These are phyloP conservation scores for Saprolegnia diclina DNA, from an alignment of 352 stramenopile genomes.

Conservation along the genomic window DNA sequence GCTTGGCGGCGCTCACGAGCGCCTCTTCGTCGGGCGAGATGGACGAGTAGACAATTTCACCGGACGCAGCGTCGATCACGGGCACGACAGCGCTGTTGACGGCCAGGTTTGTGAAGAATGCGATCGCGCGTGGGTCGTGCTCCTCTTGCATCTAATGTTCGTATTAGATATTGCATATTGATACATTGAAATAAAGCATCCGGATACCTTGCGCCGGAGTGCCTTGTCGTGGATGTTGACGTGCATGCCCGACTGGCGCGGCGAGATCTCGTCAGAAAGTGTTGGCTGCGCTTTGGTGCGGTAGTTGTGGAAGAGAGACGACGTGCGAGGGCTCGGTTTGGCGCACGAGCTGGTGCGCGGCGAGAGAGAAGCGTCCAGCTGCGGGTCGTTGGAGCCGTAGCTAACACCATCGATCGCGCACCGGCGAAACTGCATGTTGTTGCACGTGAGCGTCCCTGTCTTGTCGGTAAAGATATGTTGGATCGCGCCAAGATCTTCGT, in stretches of 20 bases:
- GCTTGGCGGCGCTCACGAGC: slow-evolving; percentile 47
- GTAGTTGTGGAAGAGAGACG: neutral
- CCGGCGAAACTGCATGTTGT: slow-evolving; percentile 91
- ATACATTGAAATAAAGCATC: too few relatives aligned
- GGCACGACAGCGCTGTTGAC: slow-evolving; percentile 57
- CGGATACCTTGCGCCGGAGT: slow-evolving; percentile 10
- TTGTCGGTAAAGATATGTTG: slow-evolving; percentile 97
- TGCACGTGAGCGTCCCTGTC: slow-evolving; percentile 89
- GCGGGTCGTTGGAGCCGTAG: slow-evolving; percentile 38
- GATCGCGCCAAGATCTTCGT: slow-evolving; percentile 90
- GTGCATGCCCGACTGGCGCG: slow-evolving; percentile 1
- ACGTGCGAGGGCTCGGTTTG: neutral
- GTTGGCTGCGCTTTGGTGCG: neutral
- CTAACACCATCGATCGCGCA: slow-evolving; percentile 83
- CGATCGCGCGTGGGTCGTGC: neutral
- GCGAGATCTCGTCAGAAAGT: neutral
- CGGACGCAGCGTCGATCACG: slow-evolving; percentile 18
- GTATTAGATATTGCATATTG: neutral
- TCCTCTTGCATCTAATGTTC: slow-evolving; percentile 13
- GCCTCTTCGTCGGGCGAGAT: slow-evolving; percentile 75
- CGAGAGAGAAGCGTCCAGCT: too few relatives aligned
- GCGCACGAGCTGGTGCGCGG: neutral
- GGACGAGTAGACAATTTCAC: slow-evolving; percentile 53
- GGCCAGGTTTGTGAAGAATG: slow-evolving; percentile 50
- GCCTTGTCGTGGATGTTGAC: slow-evolving; percentile 26